A percentile compares a stretch with the other conserved stretches of the same genome.
Conservation (phyloP, 805 yeast genomes). For the Candida ovalis region DNA sequence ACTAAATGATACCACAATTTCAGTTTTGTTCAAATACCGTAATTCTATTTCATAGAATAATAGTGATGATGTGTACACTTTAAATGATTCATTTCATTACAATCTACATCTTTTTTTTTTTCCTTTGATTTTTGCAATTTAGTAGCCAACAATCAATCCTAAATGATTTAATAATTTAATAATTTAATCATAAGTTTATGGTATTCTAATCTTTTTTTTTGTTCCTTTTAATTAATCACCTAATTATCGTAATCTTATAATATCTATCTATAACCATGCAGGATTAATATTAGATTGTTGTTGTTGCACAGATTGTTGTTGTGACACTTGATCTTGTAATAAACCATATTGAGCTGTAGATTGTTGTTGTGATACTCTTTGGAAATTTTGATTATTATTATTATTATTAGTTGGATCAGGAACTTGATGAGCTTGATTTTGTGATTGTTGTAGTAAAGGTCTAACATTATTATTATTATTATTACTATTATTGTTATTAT, state of each 20-base stretch:
- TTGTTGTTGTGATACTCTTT: constrained; percentile 7
- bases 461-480: constrained; percentile 20
- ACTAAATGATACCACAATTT: not conserved
- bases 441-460: constrained; percentile 30
- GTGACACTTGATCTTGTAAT: constrained; percentile 9
- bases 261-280: constrained; percentile 26
- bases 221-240: not conserved
- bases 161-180: too few species aligned
- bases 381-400: constrained; percentile 1
- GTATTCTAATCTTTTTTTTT: not conserved
- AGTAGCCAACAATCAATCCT: too few species aligned
- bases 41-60: not conserved
- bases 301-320: constrained; percentile 32
- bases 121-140: not conserved
- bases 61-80: too few species aligned
- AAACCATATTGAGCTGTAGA: constrained; percentile 11
- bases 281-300: constrained; percentile 23
- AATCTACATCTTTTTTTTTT: not conserved
- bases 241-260: not conserved
- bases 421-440: constrained; percentile 29
- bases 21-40: not conserved
- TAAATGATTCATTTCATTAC: too few species aligned
- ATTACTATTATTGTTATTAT: constrained; percentile 6
- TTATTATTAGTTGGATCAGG: constrained; percentile 26
- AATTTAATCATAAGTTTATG: too few species aligned